Conservation (phyloP, 75 land plant species). For the Selaginella tamariscina region DNA sequence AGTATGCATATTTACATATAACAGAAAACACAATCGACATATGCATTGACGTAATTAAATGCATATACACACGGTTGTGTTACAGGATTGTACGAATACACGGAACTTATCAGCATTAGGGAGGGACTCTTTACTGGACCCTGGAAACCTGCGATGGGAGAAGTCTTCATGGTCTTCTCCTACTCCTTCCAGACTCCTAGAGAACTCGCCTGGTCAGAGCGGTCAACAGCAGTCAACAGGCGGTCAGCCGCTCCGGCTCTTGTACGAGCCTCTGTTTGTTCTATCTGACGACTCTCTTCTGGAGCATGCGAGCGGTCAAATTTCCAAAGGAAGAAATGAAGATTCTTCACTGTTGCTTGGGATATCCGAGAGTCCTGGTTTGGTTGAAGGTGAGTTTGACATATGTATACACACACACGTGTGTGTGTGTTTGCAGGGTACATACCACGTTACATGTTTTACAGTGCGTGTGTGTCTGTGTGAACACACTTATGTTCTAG, state of each 20-base stretch:
- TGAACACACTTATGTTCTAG: too few species aligned
- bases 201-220: not conserved
- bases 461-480: too few species aligned
- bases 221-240: not conserved
- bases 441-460: too few species aligned
- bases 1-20: too few species aligned
- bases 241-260: not conserved
- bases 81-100: slow-evolving; percentile 3
- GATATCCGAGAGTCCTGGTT: not conserved
- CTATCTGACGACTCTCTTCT: slow-evolving; percentile 67
- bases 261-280: slow-evolving; percentile 93
- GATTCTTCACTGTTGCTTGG: not conserved
- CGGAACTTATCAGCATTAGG: slow-evolving; percentile 20
- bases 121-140: slow-evolving; percentile 42
- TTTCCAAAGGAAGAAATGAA: not conserved
- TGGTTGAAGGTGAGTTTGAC: not conserved
- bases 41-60: too few species aligned
- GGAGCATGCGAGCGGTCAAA: slow-evolving; percentile 34
- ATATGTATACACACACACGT: too few species aligned
- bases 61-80: too few species aligned
- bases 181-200: not conserved
- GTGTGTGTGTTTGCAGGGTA: too few species aligned
- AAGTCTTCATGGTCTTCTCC: slow-evolving; percentile 1
- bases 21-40: too few species aligned
- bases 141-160: slow-evolving; percentile 26